Base-by-base conservation (phyloP, 192 early-diverging fungal species). In the Coemansia sp. region DNA sequence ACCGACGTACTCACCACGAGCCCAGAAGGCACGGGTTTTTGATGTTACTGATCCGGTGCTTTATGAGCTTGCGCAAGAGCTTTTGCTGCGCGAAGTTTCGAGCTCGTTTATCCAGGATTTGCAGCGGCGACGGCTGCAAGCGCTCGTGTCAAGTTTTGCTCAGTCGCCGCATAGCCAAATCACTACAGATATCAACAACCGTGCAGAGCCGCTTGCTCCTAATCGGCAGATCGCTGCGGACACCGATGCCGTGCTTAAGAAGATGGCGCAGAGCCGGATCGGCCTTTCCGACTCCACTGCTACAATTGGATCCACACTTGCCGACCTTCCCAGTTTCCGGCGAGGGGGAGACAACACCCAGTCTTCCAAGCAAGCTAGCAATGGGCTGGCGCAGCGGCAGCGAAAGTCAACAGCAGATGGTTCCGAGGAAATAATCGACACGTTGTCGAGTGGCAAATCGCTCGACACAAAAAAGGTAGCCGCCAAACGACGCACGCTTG, bases 281-380 rank as follows among this genome's bases (percentile, higher is more conserved):
- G 66, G 54, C 27, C 45, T 54, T 34, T 27, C 64, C 6, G 80
- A 77, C 21, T 19, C 53, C 3, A 46, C 54, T 10, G 35, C 57
- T 33, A 62, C 68, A 29, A 70, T 82, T 29, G 74, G 74, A 63
- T 56, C 80, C 1, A 53, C 77, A 1, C 45, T 82, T 48, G 68
- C 80, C 1, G 80, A 82, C 21, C 64, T 82, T 19, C 80, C 80
- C 10, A 82, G 80, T 63, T 82, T 82, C 59, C 64, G 80, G 39
- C 68, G 72, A 31, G 79, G 78, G 5, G 50, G 53, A 16, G 54
- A 56, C 27, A n/a, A 6, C 31, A 35, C 31, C 6, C 54, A 56
- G n/a, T 48, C 46, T 9, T 48, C 46, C 46, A 48, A 48, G 31
- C 9, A 14, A 9, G 27, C 65, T 10, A 40, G 46, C 37, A 57